Base-by-base conservation (phyloP, 441 rosid genomes). In the Erysimum cheiri region DNA sequence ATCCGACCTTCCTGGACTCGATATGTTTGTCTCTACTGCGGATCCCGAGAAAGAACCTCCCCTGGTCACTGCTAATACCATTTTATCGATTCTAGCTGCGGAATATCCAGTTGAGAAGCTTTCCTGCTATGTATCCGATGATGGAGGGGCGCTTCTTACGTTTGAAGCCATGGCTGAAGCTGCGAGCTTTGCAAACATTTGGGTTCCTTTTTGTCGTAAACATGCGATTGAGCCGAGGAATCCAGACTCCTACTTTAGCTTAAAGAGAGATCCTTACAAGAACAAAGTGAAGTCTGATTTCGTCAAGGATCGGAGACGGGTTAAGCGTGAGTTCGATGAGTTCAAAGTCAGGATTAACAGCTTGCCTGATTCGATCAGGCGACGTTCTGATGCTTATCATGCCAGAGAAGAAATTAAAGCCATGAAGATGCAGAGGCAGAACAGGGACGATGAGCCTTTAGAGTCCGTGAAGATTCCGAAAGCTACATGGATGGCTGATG, bases 91-190 rank as follows among this genome's bases (percentile, higher is more conserved):
- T 77, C 85, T 92, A 8, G 98, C 96, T 40, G 90, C 87, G 50
- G 81, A 90, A 58, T 92, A 87, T 71, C 98, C 96, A 1, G 93
- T 90, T 12, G 98, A 92, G 77, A 92, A 92, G 79, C 93, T 92
- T 70, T 80, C 98, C 57, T 92, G 98, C 77, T 92, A 92, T 78
- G 95, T 92, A 48, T 92, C 96, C 39, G 98, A 92, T 61, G 96
- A 92, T 74, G 96, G 95, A 53, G 98, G 96, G 66, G 93, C 98
- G 0, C 95, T 92, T 80, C 73, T 90, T 29, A 90, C 96, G 0
- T 92, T 92, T 41, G 98, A 92, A 80, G 98, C 98, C 53, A 88
- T 92, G 96, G 97, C 97, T 46, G 97, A 92, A 83, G 94, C 96
- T n/a, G 96, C 96, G 7, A 90, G 96, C 78, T 92, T 85, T 71